phyloP scores from a whole-genome alignment of 2,329 filamentous ascomycete species.

The Hypomyces perniciosus region DNA sequence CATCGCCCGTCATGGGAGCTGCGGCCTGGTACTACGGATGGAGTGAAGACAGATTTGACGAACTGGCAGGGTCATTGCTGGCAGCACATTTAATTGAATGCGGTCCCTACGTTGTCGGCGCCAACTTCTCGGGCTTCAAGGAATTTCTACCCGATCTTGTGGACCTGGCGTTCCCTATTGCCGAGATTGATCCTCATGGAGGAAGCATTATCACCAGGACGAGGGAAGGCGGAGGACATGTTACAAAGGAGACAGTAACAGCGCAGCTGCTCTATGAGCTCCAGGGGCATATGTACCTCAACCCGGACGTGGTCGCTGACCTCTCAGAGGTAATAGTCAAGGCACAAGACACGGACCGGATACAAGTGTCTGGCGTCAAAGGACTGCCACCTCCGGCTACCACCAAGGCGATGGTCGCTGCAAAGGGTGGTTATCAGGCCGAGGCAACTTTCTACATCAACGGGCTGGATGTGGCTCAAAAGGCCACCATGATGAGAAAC shows the following conservation, averaged over 20 bases:
- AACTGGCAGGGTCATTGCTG: conserved; percentile 44
- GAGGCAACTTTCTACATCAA: conserved; percentile 39
- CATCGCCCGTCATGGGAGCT: conserved; percentile 48
- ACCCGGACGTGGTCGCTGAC: conserved; percentile 38
- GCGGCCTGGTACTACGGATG: conserved; percentile 52
- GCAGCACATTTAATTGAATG: conserved; percentile 52
- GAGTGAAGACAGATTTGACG: conserved; percentile 40
- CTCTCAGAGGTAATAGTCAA: conserved; percentile 38
- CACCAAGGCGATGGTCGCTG: conserved; percentile 36
- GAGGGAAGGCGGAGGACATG: conserved; percentile 28
- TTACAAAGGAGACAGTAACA: conserved; percentile 30
- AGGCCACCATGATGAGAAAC: conserved; percentile 37
- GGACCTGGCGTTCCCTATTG: conserved; percentile 33
- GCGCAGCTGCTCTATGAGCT: conserved; percentile 41
- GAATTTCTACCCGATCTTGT: conserved; percentile 24
- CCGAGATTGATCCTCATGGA: conserved; percentile 30
- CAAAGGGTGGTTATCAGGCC: conserved; percentile 38
- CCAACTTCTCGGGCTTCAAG: conserved; percentile 46
- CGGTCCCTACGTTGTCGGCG: conserved; percentile 47
- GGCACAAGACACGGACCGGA: conserved; percentile 29
- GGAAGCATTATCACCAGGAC: conserved; percentile 31
- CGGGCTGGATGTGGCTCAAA: conserved; percentile 37
- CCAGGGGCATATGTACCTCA: conserved; percentile 38
- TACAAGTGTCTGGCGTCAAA: conserved; percentile 26
- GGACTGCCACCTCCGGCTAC: conserved; percentile 27